phyloP scores from a whole-genome alignment of 164 flowering plant genomes.

The Dillenia turbinata region DNA sequence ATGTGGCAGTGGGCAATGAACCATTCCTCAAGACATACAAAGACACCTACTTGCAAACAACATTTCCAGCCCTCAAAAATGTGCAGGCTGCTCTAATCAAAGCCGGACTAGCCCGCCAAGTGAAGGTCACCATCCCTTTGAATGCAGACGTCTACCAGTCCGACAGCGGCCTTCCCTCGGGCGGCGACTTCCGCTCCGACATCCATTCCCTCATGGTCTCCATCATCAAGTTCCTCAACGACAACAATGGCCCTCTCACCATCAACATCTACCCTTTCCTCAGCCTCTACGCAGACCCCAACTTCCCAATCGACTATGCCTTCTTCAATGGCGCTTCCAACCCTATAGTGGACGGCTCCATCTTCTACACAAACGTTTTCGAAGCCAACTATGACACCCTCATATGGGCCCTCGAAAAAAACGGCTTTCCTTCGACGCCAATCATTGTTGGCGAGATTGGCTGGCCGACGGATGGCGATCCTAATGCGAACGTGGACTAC shows the following conservation, averaged over 20 bases:
- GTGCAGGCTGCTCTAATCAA: constrained; percentile 89
- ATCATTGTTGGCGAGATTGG: constrained; percentile 86
- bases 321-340: constrained; percentile 54
- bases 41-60: constrained; percentile 37
- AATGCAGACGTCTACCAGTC: constrained; percentile 87
- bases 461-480: constrained; percentile 90
- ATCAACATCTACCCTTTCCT: constrained; percentile 96
- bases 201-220: constrained; percentile 68
- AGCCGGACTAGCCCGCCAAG: constrained; percentile 74
- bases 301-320: constrained; percentile 86
- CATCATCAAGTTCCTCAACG: constrained; percentile 65
- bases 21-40: constrained; percentile 79
- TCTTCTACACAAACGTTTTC: constrained; percentile 77
- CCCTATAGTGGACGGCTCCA: constrained; percentile 69
- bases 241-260: constrained; percentile 56
- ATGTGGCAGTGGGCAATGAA: constrained; percentile 91
- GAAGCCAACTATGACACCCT: constrained; percentile 94
- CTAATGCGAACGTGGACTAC: constrained; percentile 42
- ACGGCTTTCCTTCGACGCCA: constrained; percentile 53
- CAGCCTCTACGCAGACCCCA: constrained; percentile 72
- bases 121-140: constrained; percentile 79
- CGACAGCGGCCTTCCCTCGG: constrained; percentile 64
- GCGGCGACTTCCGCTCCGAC: constrained; percentile 83
- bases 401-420: constrained; percentile 74
- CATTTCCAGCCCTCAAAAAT: constrained; percentile 81